These are phyloP conservation scores for Podospora sp. DNA, from an alignment of 495 filamentous ascomycete species.

Conservation along the genomic window DNA sequence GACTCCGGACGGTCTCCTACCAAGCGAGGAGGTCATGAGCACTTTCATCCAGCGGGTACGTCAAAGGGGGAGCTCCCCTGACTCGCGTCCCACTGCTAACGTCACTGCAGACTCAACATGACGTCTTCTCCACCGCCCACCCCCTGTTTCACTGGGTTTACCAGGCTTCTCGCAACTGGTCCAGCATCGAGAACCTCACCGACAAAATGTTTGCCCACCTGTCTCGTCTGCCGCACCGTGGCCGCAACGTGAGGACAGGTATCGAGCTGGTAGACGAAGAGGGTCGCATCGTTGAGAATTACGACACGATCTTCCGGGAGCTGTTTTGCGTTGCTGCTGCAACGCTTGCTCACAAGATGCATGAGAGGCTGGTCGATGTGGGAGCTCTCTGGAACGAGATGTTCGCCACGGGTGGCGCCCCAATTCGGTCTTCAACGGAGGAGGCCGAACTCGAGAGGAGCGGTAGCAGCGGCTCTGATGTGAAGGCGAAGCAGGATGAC, in stretches of 20 bases:
- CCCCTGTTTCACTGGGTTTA: constrained; percentile 88
- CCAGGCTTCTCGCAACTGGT: constrained; percentile 77
- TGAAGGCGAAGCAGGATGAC: constrained; percentile 14
- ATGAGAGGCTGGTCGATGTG: constrained; percentile 61
- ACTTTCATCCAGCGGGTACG: constrained; percentile 64
- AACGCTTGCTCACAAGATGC: constrained; percentile 66
- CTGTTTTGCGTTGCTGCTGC: constrained; percentile 81
- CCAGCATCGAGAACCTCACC: constrained; percentile 64
- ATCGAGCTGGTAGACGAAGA: constrained; percentile 43
- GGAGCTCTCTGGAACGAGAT: constrained; percentile 82
- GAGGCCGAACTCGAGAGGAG: background rate
- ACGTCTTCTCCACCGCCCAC: constrained; percentile 75
- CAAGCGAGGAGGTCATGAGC: constrained; percentile 76
- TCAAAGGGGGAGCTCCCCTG: background rate
- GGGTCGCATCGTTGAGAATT: constrained; percentile 59
- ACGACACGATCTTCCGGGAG: constrained; percentile 80
- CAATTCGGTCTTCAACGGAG: background rate
- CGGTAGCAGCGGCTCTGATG: background rate
- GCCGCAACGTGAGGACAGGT: constrained; percentile 28
- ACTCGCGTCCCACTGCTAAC: constrained; percentile 22
- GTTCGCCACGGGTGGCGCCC: constrained; percentile 58
- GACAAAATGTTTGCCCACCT: constrained; percentile 68
- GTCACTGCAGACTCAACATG: constrained; percentile 59
- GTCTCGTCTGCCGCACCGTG: constrained; percentile 39
- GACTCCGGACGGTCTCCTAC: constrained; percentile 77